Evolutionary conservation across 2,329 filamentous ascomycete species (phyloP), one percentile per base, ranked within the genome.

Genomic region (Scytalidium sp.): DNA sequence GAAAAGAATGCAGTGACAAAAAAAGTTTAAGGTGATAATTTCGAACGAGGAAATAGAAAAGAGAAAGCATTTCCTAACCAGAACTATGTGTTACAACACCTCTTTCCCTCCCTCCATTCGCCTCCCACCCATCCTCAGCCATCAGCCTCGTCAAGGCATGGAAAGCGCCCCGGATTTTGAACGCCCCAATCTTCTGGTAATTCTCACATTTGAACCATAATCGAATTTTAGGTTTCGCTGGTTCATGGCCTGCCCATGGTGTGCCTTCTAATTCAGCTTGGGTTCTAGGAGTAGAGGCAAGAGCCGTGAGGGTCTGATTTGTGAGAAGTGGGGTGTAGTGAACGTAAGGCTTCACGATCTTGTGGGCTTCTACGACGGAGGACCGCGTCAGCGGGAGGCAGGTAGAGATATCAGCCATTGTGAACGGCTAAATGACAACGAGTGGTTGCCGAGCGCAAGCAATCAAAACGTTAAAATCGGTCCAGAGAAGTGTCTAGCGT

Each of bases 161-260:
- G 60, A 96, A 97, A 0, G 92, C 93, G 4, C 93, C 94, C 6
- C 93, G 77, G 15, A 84, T 87, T 72, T 97, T 97, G 75, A 97
- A 97, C 1, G 93, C 93, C 46, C 93, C 94, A 48, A 95, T 84
- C 49, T 84, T 83, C 74, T 97, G 94, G 51, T 90, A 75, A 68
- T 97, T 97, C 75, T 97, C 93, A 69, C 90, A 95, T 74, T 97
- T 97, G 80, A 97, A 96, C 75, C 89, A 94, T 46, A 97, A 76
- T 11, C 83, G 76, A 36, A 96, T 72, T 45, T 72, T 80, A 0
- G 90, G 90, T 3, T 66, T 72, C 1, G 87, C 81, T 0, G 84
- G 78, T n/a, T 65, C 63, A 36, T 76, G 71, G 5, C 77, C 79
- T 58, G 79, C 75, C 72, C 78, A 84, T 56, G 72, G 68, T 3